Evolutionary conservation across 1,284 basidiomycete species (phyloP).

Genomic region (Mycosarcoma mackinlayi): DNA sequence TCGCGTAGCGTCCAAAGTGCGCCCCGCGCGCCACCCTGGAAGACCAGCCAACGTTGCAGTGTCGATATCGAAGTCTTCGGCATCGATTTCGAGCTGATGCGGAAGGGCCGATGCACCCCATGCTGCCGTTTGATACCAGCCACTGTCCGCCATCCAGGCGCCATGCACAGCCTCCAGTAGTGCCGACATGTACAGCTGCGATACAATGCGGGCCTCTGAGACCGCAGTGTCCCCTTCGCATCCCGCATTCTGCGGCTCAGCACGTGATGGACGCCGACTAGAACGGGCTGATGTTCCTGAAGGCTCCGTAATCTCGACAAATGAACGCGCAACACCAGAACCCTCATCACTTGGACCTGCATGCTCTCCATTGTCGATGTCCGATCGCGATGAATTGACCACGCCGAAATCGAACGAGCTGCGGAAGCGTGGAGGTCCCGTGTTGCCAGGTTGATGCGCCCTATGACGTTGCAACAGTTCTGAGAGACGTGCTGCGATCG

Average conservation of each 20-base stretch:
- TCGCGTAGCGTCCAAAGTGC: constrained; percentile 23
- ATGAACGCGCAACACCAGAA: not conserved
- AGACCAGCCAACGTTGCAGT: constrained; percentile 16
- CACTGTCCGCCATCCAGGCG: constrained; percentile 45
- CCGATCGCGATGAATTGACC: not conserved
- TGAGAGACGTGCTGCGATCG: constrained; percentile 26
- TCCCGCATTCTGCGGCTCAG: not conserved
- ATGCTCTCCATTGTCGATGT: not conserved
- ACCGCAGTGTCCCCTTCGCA: not conserved
- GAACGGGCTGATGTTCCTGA: constrained; percentile 9
- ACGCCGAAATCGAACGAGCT: constrained; percentile 32
- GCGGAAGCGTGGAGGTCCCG: constrained; percentile 16
- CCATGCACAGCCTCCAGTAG: constrained; percentile 37
- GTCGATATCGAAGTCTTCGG: constrained; percentile 17
- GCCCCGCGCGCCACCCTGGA: constrained; percentile 36
- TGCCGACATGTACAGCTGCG: constrained; percentile 36
- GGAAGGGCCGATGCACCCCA: constrained; percentile 27
- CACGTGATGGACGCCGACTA: constrained; percentile 16
- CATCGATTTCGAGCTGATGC: constrained; percentile 27
- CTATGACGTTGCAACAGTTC: constrained; percentile 29
- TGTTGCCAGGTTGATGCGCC: not conserved
- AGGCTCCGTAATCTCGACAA: constrained; percentile 10
- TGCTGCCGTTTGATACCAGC: constrained; percentile 25
- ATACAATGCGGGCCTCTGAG: constrained; percentile 18
- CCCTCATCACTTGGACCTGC: too few relatives aligned